These are phyloP conservation scores for Cyberlindnera xishuangbannaensis DNA, from an alignment of 805 yeast genomes.

Conservation along the genomic window DNA sequence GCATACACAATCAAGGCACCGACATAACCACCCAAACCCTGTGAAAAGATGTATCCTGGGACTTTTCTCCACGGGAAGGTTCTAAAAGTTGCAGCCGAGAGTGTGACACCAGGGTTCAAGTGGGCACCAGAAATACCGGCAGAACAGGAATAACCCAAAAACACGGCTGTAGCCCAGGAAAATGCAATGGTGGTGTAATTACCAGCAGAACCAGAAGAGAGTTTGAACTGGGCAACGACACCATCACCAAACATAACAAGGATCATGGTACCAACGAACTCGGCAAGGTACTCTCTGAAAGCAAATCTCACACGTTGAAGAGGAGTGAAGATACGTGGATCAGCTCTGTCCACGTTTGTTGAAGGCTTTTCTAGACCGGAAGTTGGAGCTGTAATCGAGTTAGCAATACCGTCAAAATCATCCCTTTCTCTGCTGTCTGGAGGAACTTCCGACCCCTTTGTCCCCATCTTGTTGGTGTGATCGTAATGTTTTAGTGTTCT, in stretches of 20 bases:
- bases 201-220: constrained; percentile 35
- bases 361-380: constrained; percentile 26
- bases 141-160: constrained; percentile 43
- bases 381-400: constrained; percentile 20
- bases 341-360: constrained; percentile 14
- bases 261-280: constrained; percentile 44
- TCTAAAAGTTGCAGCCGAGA: constrained; percentile 41
- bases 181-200: constrained; percentile 37
- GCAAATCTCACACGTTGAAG: constrained; percentile 25
- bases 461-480: too few species aligned
- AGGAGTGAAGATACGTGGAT: constrained; percentile 15
- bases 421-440: too few species aligned
- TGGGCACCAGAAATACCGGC: constrained; percentile 60
- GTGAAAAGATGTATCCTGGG: constrained; percentile 40
- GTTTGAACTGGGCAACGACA: constrained; percentile 38
- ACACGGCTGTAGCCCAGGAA: constrained; percentile 52
- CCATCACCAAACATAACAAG: constrained; percentile 44
- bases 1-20: constrained; percentile 44
- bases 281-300: constrained; percentile 44
- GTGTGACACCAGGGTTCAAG: constrained; percentile 47
- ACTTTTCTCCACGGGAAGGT: constrained; percentile 47
- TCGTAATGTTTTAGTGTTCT: too few species aligned
- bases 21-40: constrained; percentile 41
- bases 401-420: constrained; percentile 6
- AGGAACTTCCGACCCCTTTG: too few species aligned